Percentiles rank a stretch among this genome's conserved stretches.
These are phyloP conservation scores for Rhododendron kiyosumense DNA, from an alignment of 148 eudicot species.

Conservation along the genomic window DNA sequence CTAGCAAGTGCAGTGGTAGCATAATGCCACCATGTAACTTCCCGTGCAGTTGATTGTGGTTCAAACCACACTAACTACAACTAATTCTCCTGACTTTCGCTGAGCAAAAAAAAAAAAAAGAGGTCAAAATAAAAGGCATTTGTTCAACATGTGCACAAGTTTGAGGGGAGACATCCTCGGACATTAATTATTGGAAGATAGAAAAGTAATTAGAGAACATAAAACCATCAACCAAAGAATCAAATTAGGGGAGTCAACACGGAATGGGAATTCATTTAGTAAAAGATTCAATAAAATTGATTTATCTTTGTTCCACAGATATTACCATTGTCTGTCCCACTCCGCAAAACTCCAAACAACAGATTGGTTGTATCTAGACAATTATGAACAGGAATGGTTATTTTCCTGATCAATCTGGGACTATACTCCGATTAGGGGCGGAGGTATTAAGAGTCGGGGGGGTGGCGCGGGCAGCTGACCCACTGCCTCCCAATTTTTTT, in stretches of 20 bases:
- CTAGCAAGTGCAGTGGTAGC: neutral
- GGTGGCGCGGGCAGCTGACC: too few species aligned
- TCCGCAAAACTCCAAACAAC: neutral
- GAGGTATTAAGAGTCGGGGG: too few species aligned
- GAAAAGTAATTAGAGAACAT: neutral
- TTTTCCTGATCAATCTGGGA: neutral
- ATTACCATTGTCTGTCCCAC: neutral
- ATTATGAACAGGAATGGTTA: neutral
- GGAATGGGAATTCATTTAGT: neutral
- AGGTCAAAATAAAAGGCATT: neutral
- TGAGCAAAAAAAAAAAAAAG: too few species aligned
- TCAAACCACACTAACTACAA: too few species aligned
- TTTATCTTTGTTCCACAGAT: neutral
- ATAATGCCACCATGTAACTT: too few species aligned
- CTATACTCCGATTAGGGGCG: too few species aligned
- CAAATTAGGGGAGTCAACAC: neutral
- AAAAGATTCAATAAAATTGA: neutral
- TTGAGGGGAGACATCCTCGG: neutral
- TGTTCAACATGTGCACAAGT: neutral
- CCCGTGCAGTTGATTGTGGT: too few species aligned
- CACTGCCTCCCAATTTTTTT: too few species aligned
- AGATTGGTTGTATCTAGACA: neutral
- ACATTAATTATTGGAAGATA: neutral
- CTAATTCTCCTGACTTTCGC: too few species aligned
- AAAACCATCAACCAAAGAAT: neutral